Evolutionary conservation across 1,139 yeast genomes (phyloP).

Genomic region (Debaryomyces sp.): DNA sequence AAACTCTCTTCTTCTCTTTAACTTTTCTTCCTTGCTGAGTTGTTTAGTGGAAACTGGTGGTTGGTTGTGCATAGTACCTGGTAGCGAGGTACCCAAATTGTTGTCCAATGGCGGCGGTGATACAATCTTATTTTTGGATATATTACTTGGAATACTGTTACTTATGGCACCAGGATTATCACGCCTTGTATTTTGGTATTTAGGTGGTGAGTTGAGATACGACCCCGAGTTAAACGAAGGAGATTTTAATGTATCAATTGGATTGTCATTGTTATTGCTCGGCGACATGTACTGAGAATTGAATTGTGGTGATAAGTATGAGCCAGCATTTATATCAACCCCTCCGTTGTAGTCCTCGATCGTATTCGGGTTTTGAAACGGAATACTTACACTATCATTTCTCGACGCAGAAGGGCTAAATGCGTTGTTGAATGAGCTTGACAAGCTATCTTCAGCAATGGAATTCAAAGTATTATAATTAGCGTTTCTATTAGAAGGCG

Average conservation of each 20-base stretch:
- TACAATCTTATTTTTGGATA: slow-evolving; percentile 12
- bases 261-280: slow-evolving; percentile 20
- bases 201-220: slow-evolving; percentile 43
- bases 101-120: slow-evolving; percentile 9
- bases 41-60: slow-evolving; percentile 38
- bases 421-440: slow-evolving; percentile 16
- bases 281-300: slow-evolving; percentile 29
- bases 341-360: slow-evolving; percentile 14
- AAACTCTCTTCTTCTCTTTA: slow-evolving; percentile 70
- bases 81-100: slow-evolving; percentile 30
- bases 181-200: slow-evolving; percentile 13
- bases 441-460: slow-evolving; percentile 33
- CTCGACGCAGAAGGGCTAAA: slow-evolving; percentile 38
- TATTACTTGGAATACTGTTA: slow-evolving; percentile 28
- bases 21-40: slow-evolving; percentile 68
- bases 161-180: slow-evolving; percentile 13
- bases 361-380: slow-evolving; percentile 20
- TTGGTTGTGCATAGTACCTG: slow-evolving; percentile 15
- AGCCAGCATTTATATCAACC: slow-evolving; percentile 22
- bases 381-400: slow-evolving; percentile 36
- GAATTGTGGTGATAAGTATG: slow-evolving; percentile 31
- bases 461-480: slow-evolving; percentile 32
- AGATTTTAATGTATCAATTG: slow-evolving; percentile 33
- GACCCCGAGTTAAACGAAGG: slow-evolving; percentile 29
- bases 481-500: slow-evolving; percentile 34